phyloP scores from a whole-genome alignment of 2,329 filamentous ascomycete genomes.

The Xylaria sp. region DNA sequence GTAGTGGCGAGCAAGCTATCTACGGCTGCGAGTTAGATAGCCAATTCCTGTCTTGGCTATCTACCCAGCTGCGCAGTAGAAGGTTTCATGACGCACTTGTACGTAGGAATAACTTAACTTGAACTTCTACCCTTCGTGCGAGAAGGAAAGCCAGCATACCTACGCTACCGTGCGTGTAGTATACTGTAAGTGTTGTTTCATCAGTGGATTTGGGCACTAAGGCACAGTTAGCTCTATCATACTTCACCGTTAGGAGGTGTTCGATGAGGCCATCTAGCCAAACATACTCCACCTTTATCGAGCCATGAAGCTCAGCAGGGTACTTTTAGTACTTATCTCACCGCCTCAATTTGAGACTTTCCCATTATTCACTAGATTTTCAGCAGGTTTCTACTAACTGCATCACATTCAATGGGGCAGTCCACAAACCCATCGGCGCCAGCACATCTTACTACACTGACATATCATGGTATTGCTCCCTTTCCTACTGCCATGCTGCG shows the following conservation, averaged over 20 bases:
- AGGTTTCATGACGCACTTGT: slow-evolving; percentile 1
- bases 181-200: neutral
- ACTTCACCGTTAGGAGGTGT: neutral
- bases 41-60: neutral
- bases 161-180: too few relatives aligned
- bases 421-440: slow-evolving; percentile 11
- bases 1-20: neutral
- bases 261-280: neutral
- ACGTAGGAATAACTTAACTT: neutral
- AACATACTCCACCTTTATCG: slow-evolving; percentile 14
- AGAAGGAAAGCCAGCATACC: neutral
- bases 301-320: slow-evolving; percentile 10
- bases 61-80: neutral
- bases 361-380: neutral
- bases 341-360: slow-evolving; percentile 15
- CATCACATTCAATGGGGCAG: slow-evolving; percentile 5
- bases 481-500: neutral
- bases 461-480: neutral
- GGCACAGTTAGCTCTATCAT: slow-evolving; percentile 10
- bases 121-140: neutral
- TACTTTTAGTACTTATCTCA: slow-evolving; percentile 15
- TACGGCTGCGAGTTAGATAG: neutral
- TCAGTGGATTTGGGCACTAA: neutral
- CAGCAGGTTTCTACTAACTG: slow-evolving; percentile 12
- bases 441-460: slow-evolving; percentile 19